phyloP scores from a whole-genome alignment of 768 basidiomycete genomes.

The Termitomyces sp. region DNA sequence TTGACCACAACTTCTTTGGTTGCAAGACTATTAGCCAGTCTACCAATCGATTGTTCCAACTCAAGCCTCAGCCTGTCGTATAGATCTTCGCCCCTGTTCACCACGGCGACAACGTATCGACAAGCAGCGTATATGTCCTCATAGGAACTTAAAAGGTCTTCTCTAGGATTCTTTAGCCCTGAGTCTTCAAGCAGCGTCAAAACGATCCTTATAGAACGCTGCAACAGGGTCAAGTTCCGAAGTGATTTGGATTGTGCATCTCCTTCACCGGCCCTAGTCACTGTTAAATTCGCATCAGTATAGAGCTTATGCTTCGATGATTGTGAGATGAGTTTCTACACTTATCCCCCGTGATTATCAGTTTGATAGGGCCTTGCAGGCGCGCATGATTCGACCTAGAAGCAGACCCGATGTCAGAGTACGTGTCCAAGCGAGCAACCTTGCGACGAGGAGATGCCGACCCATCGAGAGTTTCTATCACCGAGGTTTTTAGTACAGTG shows the following conservation, averaged over 20 bases:
- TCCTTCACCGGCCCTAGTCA: slow-evolving; percentile 14
- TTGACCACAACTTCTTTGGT: slow-evolving; percentile 5
- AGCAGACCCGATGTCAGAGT: slow-evolving; percentile 67
- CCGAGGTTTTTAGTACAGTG: slow-evolving; percentile 34
- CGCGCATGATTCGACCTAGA: slow-evolving; percentile 42
- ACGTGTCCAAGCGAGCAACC: slow-evolving; percentile 59
- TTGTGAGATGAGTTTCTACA: slow-evolving; percentile 23
- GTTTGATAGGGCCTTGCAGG: slow-evolving; percentile 35
- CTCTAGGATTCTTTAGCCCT: slow-evolving; percentile 18
- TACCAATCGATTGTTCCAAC: slow-evolving; percentile 50
- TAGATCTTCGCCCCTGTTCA: slow-evolving; percentile 51
- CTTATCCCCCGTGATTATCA: slow-evolving; percentile 42
- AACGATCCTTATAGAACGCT: slow-evolving; percentile 34
- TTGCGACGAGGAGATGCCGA: slow-evolving; percentile 63
- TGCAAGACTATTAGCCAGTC: slow-evolving; percentile 36
- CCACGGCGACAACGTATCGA: slow-evolving; percentile 48
- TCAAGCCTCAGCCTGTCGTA: slow-evolving; percentile 57
- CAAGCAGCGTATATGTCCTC: slow-evolving; percentile 58
- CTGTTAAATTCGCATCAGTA: slow-evolving; percentile 8
- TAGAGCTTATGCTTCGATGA: slow-evolving; percentile 1
- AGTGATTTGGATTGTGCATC: slow-evolving; percentile 17
- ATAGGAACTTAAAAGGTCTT: slow-evolving; percentile 42
- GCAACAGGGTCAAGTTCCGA: slow-evolving; percentile 23
- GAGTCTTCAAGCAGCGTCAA: slow-evolving; percentile 25
- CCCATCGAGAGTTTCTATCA: slow-evolving; percentile 34